Evolutionary conservation across 2,329 filamentous ascomycete genomes (phyloP).

Genomic region (Penicillium corylophilum): DNA sequence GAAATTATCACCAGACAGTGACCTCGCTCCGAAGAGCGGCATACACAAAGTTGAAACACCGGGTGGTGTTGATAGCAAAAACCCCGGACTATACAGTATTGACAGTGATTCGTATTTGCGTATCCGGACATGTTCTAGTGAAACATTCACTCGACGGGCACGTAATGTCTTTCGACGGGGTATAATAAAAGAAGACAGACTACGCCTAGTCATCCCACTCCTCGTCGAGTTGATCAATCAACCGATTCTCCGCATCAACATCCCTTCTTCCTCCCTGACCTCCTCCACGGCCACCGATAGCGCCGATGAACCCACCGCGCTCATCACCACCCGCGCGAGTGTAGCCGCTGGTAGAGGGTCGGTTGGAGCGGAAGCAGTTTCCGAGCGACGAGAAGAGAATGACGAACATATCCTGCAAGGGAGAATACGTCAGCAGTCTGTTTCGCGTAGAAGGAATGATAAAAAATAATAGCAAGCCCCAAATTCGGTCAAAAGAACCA

Average conservation of each 20-base stretch:
- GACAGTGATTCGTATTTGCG: not conserved
- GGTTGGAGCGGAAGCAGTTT: constrained; percentile 38
- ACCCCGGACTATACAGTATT: too few species aligned
- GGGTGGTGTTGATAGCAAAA: too few species aligned
- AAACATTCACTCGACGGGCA: not conserved
- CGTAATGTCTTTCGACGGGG: not conserved
- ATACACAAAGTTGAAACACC: too few species aligned
- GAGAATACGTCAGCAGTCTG: constrained; percentile 16
- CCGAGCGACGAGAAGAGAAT: constrained; percentile 48
- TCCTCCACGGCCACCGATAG: constrained; percentile 33
- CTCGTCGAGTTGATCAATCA: constrained; percentile 95
- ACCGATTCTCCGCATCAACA: constrained; percentile 81
- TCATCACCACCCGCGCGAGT: constrained; percentile 29
- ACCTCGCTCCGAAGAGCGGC: too few species aligned
- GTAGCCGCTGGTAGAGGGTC: constrained; percentile 34
- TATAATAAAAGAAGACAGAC: not conserved
- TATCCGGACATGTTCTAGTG: not conserved
- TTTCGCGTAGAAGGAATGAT: not conserved
- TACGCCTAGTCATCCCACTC: constrained; percentile 77
- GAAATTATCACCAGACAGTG: too few species aligned
- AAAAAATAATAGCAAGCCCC: constrained; percentile 3
- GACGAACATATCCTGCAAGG: constrained; percentile 46
- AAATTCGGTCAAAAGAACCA: constrained; percentile 1
- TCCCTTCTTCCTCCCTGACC: constrained; percentile 26
- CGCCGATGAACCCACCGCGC: constrained; percentile 34